These are phyloP conservation scores for Alternaria dauci DNA, from an alignment of 2,329 filamentous ascomycete species.

Conservation along the genomic window DNA sequence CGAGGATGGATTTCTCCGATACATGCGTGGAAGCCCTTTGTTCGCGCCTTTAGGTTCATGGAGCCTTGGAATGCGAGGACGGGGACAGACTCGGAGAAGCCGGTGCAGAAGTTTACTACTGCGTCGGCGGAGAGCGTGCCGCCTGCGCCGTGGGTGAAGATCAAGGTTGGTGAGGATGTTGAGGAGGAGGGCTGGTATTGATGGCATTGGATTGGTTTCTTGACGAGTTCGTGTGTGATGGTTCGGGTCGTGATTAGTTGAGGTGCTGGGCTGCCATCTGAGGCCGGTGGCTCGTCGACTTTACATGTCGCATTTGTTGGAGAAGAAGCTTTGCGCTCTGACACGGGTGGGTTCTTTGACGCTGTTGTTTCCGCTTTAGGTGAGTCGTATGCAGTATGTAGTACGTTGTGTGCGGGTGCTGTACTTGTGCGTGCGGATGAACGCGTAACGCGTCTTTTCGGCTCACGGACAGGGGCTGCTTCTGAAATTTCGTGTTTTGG, in stretches of 20 bases:
- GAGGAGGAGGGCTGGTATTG: constrained; percentile 16
- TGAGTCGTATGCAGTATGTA: neutral
- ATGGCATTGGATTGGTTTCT: constrained; percentile 34
- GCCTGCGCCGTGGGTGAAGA: constrained; percentile 58
- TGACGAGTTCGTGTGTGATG: constrained; percentile 25
- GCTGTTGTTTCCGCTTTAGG: neutral
- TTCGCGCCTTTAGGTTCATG: constrained; percentile 52
- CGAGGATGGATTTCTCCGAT: constrained; percentile 28
- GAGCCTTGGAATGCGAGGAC: constrained; percentile 53
- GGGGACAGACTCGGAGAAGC: constrained; percentile 33
- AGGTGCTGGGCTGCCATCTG: neutral
- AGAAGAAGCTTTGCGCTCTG: neutral
- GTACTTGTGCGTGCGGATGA: constrained; percentile 11
- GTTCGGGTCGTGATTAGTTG: constrained; percentile 7
- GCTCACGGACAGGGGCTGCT: neutral
- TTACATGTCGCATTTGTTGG: neutral
- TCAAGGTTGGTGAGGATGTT: constrained; percentile 25
- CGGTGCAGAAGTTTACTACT: constrained; percentile 51
- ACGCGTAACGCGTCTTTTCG: constrained; percentile 21
- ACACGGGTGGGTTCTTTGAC: accelerated
- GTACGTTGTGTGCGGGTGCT: neutral
- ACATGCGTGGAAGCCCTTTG: constrained; percentile 51
- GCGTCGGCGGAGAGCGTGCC: constrained; percentile 53
- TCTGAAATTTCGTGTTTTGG: constrained; percentile 13
- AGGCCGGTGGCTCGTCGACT: neutral